Conservation (phyloP, 352 stramenopile species). For the Globisporangium okanoganense region DNA sequence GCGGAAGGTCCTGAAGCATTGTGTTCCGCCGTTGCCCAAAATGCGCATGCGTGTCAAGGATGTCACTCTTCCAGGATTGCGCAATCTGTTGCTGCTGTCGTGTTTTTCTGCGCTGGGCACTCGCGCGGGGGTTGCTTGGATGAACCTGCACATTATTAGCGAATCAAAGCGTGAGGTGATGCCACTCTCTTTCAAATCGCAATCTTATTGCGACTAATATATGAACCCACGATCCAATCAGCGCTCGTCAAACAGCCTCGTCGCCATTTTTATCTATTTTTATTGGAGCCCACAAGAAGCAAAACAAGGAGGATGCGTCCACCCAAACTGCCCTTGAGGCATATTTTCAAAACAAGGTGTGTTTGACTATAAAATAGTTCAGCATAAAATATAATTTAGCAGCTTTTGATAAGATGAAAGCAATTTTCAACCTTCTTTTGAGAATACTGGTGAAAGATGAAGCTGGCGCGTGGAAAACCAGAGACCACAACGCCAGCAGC, state of each 20-base stretch:
- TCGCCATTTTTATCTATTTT: slow-evolving; percentile 4
- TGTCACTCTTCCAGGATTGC: slow-evolving; percentile 4
- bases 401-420: too few relatives aligned
- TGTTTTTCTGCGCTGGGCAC: not conserved
- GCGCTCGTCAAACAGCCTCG: slow-evolving; percentile 1
- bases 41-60: not conserved
- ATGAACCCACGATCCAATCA: slow-evolving; percentile 7
- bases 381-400: too few relatives aligned
- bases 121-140: not conserved
- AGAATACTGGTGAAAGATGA: too few relatives aligned
- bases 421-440: too few relatives aligned
- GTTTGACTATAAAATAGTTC: too few relatives aligned
- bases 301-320: too few relatives aligned
- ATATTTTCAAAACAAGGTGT: too few relatives aligned
- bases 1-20: not conserved
- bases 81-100: not conserved
- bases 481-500: too few relatives aligned
- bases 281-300: too few relatives aligned
- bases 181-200: not conserved
- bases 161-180: slow-evolving; percentile 2
- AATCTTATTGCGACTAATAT: slow-evolving; percentile 9
- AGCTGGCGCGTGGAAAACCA: too few relatives aligned
- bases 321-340: too few relatives aligned
- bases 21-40: slow-evolving; percentile 1
- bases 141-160: slow-evolving; percentile 1